Base-by-base conservation (phyloP, 2,329 filamentous ascomycete genomes). In the Neopestalotiopsis clavispora region DNA sequence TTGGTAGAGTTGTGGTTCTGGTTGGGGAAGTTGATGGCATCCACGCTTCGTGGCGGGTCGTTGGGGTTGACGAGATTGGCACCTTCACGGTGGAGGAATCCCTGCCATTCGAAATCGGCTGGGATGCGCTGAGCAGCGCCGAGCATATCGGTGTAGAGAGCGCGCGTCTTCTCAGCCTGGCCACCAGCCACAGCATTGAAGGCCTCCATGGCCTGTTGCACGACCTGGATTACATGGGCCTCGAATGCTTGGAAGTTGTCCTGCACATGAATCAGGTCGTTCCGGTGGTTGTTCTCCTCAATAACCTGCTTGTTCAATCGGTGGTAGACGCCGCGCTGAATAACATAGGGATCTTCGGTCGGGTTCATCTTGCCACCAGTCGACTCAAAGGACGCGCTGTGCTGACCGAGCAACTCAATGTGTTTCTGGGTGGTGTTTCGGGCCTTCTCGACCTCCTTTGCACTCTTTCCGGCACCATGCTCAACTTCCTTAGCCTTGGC, bases 271-370 rank as follows among this genome's bases (percentile, higher is more conserved):
- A 99, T 87, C 68, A 98, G 87, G 78, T 99, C 96, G 78, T 97
- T 94, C 72, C 92, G 90, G 83, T 97, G 95, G 84, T 95, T 97
- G 86, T 99, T 99, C 84, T 99, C 96, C 78, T 97, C 94, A 61
- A 94, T 85, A 45, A 98, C 89, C 84, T 99, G 96, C 84, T 93
- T 95, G 86, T 94, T 91, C 67, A 99, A 85, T 58, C 94, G 91
- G 83, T 98, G 89, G 72, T 93, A 83, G 69, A 98, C 90, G 69
- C 93, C 93, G 40, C 95, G 91, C 75, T 92, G 89, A 60, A 98
- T 80, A 68, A 98, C 87, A 78, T 98, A 99, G 4, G 96, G 96
- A 78, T 99, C 96, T 42, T 97, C 90, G 13, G 83, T 77, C 1
- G 93, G 88, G 58, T 89, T 87, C 74, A 95, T 83, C 76, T 89